Conservation (phyloP, 805 yeast genomes). For the Candida golubevii region DNA sequence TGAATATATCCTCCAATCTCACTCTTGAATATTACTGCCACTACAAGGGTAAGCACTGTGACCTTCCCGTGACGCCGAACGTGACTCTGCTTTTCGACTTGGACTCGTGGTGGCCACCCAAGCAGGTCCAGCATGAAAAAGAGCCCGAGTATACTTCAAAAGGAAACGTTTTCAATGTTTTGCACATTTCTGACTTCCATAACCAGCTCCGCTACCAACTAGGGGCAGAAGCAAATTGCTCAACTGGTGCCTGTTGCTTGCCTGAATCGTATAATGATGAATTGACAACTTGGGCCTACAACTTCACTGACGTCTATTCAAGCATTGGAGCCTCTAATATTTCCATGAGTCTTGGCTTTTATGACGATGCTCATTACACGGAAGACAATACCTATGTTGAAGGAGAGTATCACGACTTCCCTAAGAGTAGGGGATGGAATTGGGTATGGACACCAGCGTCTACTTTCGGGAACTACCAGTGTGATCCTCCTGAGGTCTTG, state of each 20-base stretch:
- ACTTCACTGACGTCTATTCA: conserved; percentile 27
- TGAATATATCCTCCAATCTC: conserved; percentile 34
- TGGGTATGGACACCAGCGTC: conserved; percentile 49
- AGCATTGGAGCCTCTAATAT: conserved; percentile 9
- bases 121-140: conserved; percentile 21
- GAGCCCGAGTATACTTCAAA: conserved; percentile 30
- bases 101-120: conserved; percentile 35
- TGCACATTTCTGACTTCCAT: conserved; percentile 68
- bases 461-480: conserved; percentile 55
- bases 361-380: conserved; percentile 29
- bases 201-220: conserved; percentile 50
- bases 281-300: conserved; percentile 22
- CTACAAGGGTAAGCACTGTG: conserved; percentile 41
- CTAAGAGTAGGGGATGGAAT: conserved; percentile 24
- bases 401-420: conserved; percentile 34
- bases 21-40: conserved; percentile 53
- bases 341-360: conserved; percentile 22
- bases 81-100: conserved; percentile 35
- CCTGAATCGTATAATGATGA: conserved; percentile 41
- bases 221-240: conserved; percentile 58
- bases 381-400: conserved; percentile 21
- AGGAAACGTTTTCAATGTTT: conserved; percentile 48
- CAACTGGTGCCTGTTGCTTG: conserved; percentile 57
- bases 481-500: conserved; percentile 64
- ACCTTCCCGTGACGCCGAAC: conserved; percentile 49